Evolutionary conservation across 2,329 filamentous ascomycete genomes (phyloP).

Genomic region (Metarhizium robertsii): DNA sequence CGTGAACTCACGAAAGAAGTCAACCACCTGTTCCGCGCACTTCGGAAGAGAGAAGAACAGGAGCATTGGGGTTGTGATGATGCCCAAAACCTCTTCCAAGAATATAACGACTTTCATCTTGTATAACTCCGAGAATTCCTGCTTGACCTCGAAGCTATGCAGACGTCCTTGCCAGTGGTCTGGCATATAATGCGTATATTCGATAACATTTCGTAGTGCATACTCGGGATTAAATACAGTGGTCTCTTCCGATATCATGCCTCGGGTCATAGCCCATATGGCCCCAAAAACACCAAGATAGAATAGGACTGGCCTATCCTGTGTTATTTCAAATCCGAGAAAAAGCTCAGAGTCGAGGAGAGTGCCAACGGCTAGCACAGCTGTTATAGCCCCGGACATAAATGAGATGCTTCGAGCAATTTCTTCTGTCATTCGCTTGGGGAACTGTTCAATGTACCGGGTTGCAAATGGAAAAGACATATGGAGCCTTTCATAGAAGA

Average conservation of each 20-base stretch:
- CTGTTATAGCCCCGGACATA: conserved; percentile 74
- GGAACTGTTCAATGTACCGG: conserved; percentile 90
- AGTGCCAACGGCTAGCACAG: conserved; percentile 74
- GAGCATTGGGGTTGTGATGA: conserved; percentile 84
- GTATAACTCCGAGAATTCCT: conserved; percentile 83
- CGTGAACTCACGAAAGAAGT: conserved; percentile 97
- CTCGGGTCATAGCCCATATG: conserved; percentile 75
- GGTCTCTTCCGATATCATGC: conserved; percentile 79
- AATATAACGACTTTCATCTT: conserved; percentile 90
- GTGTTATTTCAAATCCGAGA: conserved; percentile 83
- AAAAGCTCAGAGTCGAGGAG: conserved; percentile 88
- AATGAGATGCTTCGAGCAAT: conserved; percentile 79
- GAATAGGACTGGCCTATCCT: conserved; percentile 80
- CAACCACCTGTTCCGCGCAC: conserved; percentile 85
- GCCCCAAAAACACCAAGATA: conserved; percentile 77
- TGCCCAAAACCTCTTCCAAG: conserved; percentile 82
- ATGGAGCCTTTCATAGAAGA: conserved; percentile 81
- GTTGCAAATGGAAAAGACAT: conserved; percentile 94
- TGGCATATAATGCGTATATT: conserved; percentile 88
- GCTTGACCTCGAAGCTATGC: conserved; percentile 89
- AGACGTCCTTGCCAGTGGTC: conserved; percentile 80
- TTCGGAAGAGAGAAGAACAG: conserved; percentile 78
- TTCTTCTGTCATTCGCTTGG: conserved; percentile 87
- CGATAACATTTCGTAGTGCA: conserved; percentile 78
- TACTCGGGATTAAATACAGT: conserved; percentile 87